Percentiles rank a stretch among this genome's conserved stretches.
These are phyloP conservation scores for Penicillium hordei DNA, from an alignment of 2,329 filamentous ascomycete genomes.

Conservation along the genomic window DNA sequence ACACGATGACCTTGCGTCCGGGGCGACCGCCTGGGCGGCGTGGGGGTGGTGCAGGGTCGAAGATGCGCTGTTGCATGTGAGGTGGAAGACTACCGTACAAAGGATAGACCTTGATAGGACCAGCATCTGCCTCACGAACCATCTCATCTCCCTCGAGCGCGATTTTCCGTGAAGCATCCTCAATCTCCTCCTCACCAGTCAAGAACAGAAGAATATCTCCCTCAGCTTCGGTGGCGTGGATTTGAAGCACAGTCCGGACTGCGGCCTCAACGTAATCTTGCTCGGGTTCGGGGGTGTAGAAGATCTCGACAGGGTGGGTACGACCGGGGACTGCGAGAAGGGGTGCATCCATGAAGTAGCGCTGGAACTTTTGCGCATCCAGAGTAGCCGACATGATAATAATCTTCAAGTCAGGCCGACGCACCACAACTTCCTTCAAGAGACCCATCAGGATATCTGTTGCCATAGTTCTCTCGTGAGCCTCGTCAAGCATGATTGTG, in stretches of 20 bases:
- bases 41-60: conserved; percentile 79
- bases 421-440: conserved; percentile 80
- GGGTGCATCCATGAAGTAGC: conserved; percentile 93
- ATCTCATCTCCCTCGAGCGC: conserved; percentile 87
- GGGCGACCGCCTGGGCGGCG: conserved; percentile 73
- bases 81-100: conserved; percentile 93
- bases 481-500: conserved; percentile 97
- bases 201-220: conserved; percentile 93
- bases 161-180: conserved; percentile 93
- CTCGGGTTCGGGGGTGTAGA: conserved; percentile 95
- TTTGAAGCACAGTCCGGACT: conserved; percentile 90
- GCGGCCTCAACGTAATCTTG: conserved; percentile 96
- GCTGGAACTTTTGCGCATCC: conserved; percentile 96
- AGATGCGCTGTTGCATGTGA: conserved; percentile 90
- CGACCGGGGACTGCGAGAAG: conserved; percentile 90
- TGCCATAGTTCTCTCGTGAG: conserved; percentile 93
- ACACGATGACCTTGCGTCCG: conserved; percentile 90
- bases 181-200: conserved; percentile 97
- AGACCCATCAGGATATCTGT: conserved; percentile 98
- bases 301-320: conserved; percentile 96
- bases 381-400: conserved; percentile 99
- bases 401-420: conserved; percentile 88
- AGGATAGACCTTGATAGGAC: conserved; percentile 85
- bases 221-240: conserved; percentile 87
- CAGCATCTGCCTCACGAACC: conserved; percentile 84